phyloP scores from a whole-genome alignment of 1,284 basidiomycete species.

The Psilocybe mexicana region DNA sequence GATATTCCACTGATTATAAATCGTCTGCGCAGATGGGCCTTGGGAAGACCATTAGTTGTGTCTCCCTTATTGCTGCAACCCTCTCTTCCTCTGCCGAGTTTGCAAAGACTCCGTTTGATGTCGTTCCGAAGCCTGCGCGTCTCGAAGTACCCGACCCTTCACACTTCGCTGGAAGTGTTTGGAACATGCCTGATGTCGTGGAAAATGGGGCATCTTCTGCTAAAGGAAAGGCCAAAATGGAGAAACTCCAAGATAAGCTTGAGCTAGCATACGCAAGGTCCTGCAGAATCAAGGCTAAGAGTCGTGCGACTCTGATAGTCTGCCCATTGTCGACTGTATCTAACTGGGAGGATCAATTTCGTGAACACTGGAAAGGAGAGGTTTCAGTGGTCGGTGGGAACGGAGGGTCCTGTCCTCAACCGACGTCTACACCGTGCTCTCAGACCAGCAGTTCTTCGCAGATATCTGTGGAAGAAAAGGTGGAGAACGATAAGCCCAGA shows the following conservation, averaged over 20 bases:
- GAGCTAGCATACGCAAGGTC: slow-evolving; percentile 69
- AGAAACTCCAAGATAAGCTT: slow-evolving; percentile 63
- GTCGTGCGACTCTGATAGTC: slow-evolving; percentile 92
- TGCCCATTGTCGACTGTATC: slow-evolving; percentile 96
- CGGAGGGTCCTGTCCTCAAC: slow-evolving; percentile 41
- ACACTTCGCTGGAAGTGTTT: slow-evolving; percentile 78
- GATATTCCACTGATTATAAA: slow-evolving; percentile 8
- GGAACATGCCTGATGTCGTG: slow-evolving; percentile 72
- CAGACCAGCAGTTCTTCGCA: slow-evolving; percentile 25
- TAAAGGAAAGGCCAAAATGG: slow-evolving; percentile 64
- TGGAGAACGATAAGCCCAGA: slow-evolving; percentile 33
- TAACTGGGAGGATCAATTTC: slow-evolving; percentile 99
- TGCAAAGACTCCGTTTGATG: slow-evolving; percentile 55
- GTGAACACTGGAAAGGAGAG: slow-evolving; percentile 90
- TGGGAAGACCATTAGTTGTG: slow-evolving; percentile 94
- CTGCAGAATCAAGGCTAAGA: slow-evolving; percentile 75
- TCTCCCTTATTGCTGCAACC: slow-evolving; percentile 91
- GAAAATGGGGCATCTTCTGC: slow-evolving; percentile 32
- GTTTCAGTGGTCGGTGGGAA: slow-evolving; percentile 81
- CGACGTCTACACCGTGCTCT: slow-evolving; percentile 28
- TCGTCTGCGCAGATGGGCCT: slow-evolving; percentile 81
- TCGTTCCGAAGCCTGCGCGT: slow-evolving; percentile 40
- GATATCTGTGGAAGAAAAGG: slow-evolving; percentile 34
- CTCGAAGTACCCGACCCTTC: slow-evolving; percentile 47
- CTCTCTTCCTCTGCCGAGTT: slow-evolving; percentile 71